These are phyloP conservation scores for Pistacia integerrima DNA, from an alignment of 345 rosid genomes.

Conservation along the genomic window DNA sequence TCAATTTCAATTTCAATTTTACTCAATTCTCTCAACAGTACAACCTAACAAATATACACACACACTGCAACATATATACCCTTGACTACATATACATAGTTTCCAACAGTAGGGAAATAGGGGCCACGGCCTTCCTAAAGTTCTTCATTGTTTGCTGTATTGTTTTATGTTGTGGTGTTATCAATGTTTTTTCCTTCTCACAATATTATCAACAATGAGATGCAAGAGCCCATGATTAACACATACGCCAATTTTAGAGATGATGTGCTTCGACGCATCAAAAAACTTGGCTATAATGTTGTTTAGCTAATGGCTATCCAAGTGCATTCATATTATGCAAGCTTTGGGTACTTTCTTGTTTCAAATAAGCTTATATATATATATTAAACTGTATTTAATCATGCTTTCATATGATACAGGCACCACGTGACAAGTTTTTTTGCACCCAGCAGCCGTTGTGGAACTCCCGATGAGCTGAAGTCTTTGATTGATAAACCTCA, in stretches of 20 bases:
- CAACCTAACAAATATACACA: too few species aligned
- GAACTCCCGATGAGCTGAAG: slow-evolving; percentile 96
- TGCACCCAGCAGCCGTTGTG: slow-evolving; percentile 97
- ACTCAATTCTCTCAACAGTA: too few species aligned
- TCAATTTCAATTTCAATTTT: too few species aligned
- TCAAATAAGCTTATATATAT: background rate
- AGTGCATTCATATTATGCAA: slow-evolving; percentile 95
- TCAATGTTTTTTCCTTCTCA: slow-evolving; percentile 11
- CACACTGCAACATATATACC: too few species aligned
- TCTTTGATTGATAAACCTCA: slow-evolving; percentile 94
- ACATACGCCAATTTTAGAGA: slow-evolving; percentile 90
- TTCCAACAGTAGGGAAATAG: background rate
- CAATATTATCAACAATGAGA: slow-evolving; percentile 21
- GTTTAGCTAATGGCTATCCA: slow-evolving; percentile 99
- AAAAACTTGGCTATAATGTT: slow-evolving; percentile 89
- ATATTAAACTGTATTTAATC: background rate
- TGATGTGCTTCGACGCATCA: slow-evolving; percentile 93
- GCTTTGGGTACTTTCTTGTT: slow-evolving; percentile 78
- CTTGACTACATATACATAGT: too few species aligned
- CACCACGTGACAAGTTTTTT: slow-evolving; percentile 94
- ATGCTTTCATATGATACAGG: slow-evolving; percentile 53
- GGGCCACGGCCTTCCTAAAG: background rate
- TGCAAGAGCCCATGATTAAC: slow-evolving; percentile 87
- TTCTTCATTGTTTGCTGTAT: background rate
- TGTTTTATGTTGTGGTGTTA: background rate